phyloP scores from a whole-genome alignment of 176 grass and related monocot species.

The bread wheat (Triticum aestivum) region DNA sequence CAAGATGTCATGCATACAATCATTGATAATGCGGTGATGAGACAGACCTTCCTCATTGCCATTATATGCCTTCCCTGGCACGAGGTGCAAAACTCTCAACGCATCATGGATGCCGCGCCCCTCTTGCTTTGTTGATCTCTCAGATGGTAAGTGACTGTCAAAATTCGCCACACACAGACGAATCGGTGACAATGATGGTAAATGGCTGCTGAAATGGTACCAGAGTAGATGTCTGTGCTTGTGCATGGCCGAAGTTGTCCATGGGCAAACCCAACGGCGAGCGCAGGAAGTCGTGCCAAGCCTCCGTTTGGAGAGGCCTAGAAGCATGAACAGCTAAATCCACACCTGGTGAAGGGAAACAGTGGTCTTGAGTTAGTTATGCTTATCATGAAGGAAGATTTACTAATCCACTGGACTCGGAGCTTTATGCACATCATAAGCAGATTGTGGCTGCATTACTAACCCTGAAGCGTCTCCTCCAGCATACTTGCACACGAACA shows the following conservation, averaged over 20 bases:
- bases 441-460: background rate
- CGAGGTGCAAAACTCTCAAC: constrained; percentile 35
- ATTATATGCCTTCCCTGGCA: constrained; percentile 19
- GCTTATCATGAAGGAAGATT: background rate
- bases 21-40: constrained; percentile 44
- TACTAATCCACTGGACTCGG: background rate
- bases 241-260: constrained; percentile 25
- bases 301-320: constrained; percentile 58
- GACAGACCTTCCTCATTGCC: background rate
- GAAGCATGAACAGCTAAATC: constrained; percentile 70
- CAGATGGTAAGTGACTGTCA: background rate
- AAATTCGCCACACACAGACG: background rate
- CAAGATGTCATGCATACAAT: constrained; percentile 47
- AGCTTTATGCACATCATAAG: background rate
- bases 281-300: constrained; percentile 1
- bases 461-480: constrained; percentile 57
- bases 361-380: background rate
- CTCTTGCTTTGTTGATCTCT: background rate
- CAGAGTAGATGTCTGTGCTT: background rate
- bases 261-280: background rate
- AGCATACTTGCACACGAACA: constrained; percentile 48
- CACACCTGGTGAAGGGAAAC: constrained; percentile 35
- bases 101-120: background rate
- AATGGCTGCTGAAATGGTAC: background rate
- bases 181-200: constrained; percentile 1